Evolutionary conservation across 1,139 yeast species (phyloP), one percentile per base, ranked within the genome.

Genomic region (Scheffersomyces cryptocercus): DNA sequence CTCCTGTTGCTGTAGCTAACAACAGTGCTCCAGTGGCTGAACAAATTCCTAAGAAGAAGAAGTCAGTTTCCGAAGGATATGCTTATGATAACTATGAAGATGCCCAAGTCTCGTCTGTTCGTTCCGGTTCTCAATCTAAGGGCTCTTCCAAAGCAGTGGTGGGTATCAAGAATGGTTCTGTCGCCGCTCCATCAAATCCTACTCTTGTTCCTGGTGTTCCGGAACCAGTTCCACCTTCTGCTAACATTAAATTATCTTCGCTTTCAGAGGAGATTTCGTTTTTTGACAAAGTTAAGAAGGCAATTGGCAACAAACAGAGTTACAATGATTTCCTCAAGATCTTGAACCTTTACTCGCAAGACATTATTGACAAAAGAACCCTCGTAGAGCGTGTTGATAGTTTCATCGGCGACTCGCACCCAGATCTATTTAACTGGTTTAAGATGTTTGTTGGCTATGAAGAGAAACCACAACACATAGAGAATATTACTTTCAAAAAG

Each of bases 301-400:
- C 85, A 3, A 84, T 93, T 60, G 95, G 95, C 29, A 88, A 88
- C 64, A 91, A 89, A 63, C 96, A 87, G 62, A 81, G 89, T 10
- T 93, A 93, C 64, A 86, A 86, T 52, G 99, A 93, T 67, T 93
- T 93, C 63, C 73, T 93, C 61, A 93, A 93, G 64, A 77, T 93
- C 45, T 72, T 93, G 55, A 89, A 90, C 57, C 71, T 95, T 54
- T 95, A 82, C 57, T 86, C 97, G 2, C 96, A 90, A 61, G 96
- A 89, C 57, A 83, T 95, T 45, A 85, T 95, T 53, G 97, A 89
- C 61, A 86, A 87, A 53, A 79, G 76, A 43, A 84, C 93, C 13
- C 75, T 93, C 47, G 89, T 93, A 29, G 93, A 85, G 58, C 80
- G 95, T 50, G 93, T 85, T 7, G 95, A 87, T 48, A 84, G 88